These are phyloP conservation scores for Carex littledalei DNA, from an alignment of 176 grass and related monocot species.

Conservation along the genomic window DNA sequence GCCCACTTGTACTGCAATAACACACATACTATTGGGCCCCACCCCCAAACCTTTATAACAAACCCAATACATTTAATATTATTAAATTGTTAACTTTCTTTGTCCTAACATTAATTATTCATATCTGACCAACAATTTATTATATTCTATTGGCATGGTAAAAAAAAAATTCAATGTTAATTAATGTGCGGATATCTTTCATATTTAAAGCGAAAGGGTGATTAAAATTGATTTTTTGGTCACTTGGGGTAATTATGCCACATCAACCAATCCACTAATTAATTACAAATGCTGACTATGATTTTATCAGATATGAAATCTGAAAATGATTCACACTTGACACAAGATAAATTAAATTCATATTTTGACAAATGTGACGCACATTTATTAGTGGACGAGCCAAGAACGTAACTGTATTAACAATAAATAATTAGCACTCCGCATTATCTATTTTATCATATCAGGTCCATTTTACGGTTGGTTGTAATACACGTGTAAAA, in stretches of 20 bases:
- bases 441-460: too few relatives aligned
- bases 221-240: background rate
- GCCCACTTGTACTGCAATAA: conserved; percentile 30
- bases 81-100: background rate
- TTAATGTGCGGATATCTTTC: background rate
- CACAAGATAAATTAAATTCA: background rate
- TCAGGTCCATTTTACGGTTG: too few relatives aligned
- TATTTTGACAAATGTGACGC: too few relatives aligned
- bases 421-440: too few relatives aligned
- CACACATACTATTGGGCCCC: conserved; percentile 18
- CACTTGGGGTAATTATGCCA: too few relatives aligned
- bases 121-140: background rate
- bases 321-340: background rate
- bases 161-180: background rate
- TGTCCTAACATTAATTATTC: conserved; percentile 15
- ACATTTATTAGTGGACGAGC: too few relatives aligned
- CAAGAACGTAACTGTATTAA: too few relatives aligned
- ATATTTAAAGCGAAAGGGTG: background rate
- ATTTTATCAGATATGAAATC: background rate
- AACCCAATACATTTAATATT: conserved; percentile 19
- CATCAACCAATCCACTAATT: too few relatives aligned
- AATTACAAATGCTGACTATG: background rate
- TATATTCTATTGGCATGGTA: background rate
- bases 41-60: conserved; percentile 29
- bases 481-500: too few relatives aligned